These are phyloP conservation scores for Pseudopyrenochaeta lycopersici DNA, from an alignment of 2,329 filamentous ascomycete genomes.

Conservation along the genomic window DNA sequence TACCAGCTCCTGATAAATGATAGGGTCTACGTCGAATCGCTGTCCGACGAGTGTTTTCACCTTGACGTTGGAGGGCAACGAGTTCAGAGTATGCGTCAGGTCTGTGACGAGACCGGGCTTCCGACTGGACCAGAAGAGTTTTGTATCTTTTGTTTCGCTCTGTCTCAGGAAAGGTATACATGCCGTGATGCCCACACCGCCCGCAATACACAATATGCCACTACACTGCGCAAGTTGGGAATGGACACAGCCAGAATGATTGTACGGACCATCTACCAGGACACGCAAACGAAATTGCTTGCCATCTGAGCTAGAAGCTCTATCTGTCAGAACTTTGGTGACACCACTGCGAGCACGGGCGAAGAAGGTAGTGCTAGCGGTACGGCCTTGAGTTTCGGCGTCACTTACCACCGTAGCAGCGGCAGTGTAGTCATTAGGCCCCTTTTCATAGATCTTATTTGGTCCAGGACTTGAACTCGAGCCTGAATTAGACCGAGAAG, in stretches of 20 bases:
- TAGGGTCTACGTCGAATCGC: constrained; percentile 42
- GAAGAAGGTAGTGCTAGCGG: constrained; percentile 7
- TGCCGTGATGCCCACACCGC: constrained; percentile 61
- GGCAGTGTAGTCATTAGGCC: constrained; percentile 30
- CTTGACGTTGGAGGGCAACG: constrained; percentile 33
- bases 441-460: constrained; percentile 43
- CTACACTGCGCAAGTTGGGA: constrained; percentile 41
- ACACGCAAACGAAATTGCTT: constrained; percentile 30
- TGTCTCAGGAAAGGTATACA: constrained; percentile 46
- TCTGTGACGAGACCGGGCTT: constrained; percentile 4
- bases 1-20: constrained; percentile 43
- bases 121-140: constrained; percentile 13
- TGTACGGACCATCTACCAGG: constrained; percentile 6
- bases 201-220: constrained; percentile 54
- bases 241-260: constrained; percentile 1
- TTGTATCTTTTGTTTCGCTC: background rate
- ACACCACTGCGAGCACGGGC: constrained; percentile 4
- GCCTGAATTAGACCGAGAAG: background rate
- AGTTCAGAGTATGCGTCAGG: constrained; percentile 38
- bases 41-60: constrained; percentile 35
- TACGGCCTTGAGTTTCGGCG: constrained; percentile 28
- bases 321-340: background rate
- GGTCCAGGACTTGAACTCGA: background rate
- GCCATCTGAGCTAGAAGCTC: constrained; percentile 17
- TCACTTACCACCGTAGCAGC: constrained; percentile 1